Conservation (phyloP, 371 early-diverging fungal genomes). For the Blastocladiella emersonii region DNA sequence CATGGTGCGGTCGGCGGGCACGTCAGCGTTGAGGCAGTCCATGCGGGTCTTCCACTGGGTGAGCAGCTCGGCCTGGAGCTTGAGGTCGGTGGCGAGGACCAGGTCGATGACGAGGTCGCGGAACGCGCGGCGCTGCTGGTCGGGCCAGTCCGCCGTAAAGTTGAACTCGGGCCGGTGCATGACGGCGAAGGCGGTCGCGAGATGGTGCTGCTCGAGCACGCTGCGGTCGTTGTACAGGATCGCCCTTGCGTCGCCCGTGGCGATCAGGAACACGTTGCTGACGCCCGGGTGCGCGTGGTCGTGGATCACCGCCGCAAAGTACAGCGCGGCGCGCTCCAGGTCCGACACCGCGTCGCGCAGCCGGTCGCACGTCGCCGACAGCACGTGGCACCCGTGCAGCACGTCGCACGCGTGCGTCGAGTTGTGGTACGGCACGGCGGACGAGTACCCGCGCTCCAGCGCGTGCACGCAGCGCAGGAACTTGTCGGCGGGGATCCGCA, state of each 20-base stretch:
- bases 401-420: conserved; percentile 1
- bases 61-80: conserved; percentile 4
- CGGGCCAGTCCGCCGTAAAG: conserved; percentile 23
- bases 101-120: conserved; percentile 31
- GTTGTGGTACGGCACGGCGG: background rate
- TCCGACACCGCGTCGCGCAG: background rate
- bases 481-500: background rate
- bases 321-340: conserved; percentile 2
- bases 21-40: conserved; percentile 14
- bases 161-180: conserved; percentile 25
- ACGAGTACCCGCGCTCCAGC: background rate
- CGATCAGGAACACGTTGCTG: conserved; percentile 8
- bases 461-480: background rate
- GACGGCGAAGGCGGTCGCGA: conserved; percentile 24
- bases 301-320: conserved; percentile 9
- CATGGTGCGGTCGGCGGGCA: conserved; percentile 18
- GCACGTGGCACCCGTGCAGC: background rate
- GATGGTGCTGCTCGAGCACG: conserved; percentile 38
- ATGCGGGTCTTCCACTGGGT: conserved; percentile 5
- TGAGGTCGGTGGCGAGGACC: conserved; percentile 37
- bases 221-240: conserved; percentile 37
- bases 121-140: conserved; percentile 18
- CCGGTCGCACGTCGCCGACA: background rate
- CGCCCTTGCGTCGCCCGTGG: conserved; percentile 18
- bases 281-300: conserved; percentile 12